Conservation (phyloP, 805 yeast species). For the Ogataea nonfermentans region DNA sequence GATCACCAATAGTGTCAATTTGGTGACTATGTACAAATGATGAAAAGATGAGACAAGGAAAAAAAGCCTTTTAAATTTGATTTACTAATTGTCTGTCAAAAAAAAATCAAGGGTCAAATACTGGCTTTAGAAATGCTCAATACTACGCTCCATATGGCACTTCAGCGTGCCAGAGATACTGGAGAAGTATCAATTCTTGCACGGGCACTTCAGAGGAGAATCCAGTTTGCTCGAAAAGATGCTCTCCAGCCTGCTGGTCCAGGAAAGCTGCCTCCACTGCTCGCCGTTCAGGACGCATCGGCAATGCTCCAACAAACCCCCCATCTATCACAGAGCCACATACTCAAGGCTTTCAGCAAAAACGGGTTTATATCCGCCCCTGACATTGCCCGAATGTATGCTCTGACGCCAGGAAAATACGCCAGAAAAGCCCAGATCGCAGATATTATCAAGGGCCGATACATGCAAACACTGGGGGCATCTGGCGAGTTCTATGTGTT, state of each 20-base stretch:
- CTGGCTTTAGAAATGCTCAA: neutral
- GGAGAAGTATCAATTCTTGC: neutral
- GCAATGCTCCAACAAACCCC: conserved; percentile 1
- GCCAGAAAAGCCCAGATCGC: conserved; percentile 28
- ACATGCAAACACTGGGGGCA: conserved; percentile 42
- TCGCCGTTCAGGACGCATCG: conserved; percentile 1
- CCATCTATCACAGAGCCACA: conserved; percentile 4
- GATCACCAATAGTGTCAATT: conserved; percentile 8
- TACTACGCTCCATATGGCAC: neutral
- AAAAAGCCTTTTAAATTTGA: conserved; percentile 5
- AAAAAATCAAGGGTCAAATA: conserved; percentile 5
- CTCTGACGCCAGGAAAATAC: conserved; percentile 29
- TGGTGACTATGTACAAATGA: conserved; percentile 14
- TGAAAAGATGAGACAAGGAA: conserved; percentile 7
- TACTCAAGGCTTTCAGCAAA: conserved; percentile 39
- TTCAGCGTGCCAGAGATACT: neutral
- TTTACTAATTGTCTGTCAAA: neutral
- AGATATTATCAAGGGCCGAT: conserved; percentile 48
- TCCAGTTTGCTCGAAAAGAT: neutral
- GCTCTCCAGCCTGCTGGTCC: neutral
- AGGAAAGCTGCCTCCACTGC: neutral
- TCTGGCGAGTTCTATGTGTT: conserved; percentile 52
- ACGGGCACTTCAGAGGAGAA: neutral
- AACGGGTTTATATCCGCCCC: conserved; percentile 37
- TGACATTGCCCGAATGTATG: conserved; percentile 42